Conservation (phyloP, 768 basidiomycete genomes). For the Gautieria morchelliformis region DNA sequence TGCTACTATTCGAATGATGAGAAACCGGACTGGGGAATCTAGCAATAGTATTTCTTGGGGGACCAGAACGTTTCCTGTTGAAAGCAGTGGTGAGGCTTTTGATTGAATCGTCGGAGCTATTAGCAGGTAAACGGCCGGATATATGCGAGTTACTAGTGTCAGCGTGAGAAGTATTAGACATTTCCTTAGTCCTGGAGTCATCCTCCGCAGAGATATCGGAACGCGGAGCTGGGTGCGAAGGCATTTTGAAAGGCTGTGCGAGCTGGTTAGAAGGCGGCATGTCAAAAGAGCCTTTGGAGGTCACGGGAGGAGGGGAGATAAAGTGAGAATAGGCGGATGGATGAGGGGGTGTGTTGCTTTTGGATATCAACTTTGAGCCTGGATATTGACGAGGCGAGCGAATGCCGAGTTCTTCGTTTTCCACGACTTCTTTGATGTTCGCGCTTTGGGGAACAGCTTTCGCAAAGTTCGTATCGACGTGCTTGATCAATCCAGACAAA, state of each 20-base stretch:
- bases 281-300: neutral
- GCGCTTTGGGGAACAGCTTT: neutral
- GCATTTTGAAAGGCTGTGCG: no score
- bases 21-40: neutral
- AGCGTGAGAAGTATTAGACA: no score
- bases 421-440: conserved; percentile 1
- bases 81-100: neutral
- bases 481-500: conserved; percentile 1
- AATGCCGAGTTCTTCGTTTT: neutral
- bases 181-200: no score
- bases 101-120: neutral
- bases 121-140: no score
- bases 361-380: neutral
- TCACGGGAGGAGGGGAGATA: neutral
- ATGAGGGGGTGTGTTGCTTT: neutral
- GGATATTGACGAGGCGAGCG: neutral
- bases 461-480: neutral
- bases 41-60: neutral
- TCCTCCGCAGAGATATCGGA: no score
- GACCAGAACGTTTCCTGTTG: neutral
- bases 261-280: neutral
- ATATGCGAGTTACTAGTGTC: no score
- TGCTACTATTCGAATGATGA: neutral
- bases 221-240: no score
- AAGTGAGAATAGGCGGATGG: neutral